These are phyloP conservation scores for Exophiala sp. DNA, from an alignment of 2,329 filamentous ascomycete species.

Conservation along the genomic window DNA sequence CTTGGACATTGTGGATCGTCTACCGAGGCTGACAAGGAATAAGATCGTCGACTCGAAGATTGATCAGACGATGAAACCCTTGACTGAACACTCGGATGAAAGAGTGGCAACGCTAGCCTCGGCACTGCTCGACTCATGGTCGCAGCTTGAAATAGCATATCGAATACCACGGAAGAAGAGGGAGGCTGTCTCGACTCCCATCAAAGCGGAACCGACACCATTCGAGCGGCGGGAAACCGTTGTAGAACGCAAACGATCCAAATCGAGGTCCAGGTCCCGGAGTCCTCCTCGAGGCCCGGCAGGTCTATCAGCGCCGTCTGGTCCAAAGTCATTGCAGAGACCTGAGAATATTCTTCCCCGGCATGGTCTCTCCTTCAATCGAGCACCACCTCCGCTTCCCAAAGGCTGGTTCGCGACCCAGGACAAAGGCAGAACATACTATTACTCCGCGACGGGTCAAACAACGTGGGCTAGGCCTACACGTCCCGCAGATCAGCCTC, in stretches of 20 bases:
- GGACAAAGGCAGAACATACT: slow-evolving; percentile 74
- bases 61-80: slow-evolving; percentile 69
- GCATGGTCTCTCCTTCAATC: slow-evolving; percentile 56
- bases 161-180: slow-evolving; percentile 87
- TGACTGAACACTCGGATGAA: slow-evolving; percentile 67
- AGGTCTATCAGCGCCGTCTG: slow-evolving; percentile 19
- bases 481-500: slow-evolving; percentile 61
- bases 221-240: slow-evolving; percentile 55
- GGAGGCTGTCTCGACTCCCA: slow-evolving; percentile 55
- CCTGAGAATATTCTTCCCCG: slow-evolving; percentile 57
- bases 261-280: slow-evolving; percentile 46
- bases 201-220: slow-evolving; percentile 63
- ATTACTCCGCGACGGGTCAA: slow-evolving; percentile 73
- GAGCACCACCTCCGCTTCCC: slow-evolving; percentile 61
- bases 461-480: slow-evolving; percentile 82
- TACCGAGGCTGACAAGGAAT: slow-evolving; percentile 89
- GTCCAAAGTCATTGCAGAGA: slow-evolving; percentile 46
- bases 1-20: slow-evolving; percentile 79
- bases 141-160: slow-evolving; percentile 83
- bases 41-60: slow-evolving; percentile 97
- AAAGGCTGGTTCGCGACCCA: slow-evolving; percentile 80
- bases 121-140: slow-evolving; percentile 77
- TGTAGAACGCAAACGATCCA: slow-evolving; percentile 48
- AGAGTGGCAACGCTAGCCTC: slow-evolving; percentile 69
- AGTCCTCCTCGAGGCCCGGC: slow-evolving; percentile 38